Base-by-base conservation (phyloP, 2,329 filamentous ascomycete genomes). In the Fusarium robinianum region DNA sequence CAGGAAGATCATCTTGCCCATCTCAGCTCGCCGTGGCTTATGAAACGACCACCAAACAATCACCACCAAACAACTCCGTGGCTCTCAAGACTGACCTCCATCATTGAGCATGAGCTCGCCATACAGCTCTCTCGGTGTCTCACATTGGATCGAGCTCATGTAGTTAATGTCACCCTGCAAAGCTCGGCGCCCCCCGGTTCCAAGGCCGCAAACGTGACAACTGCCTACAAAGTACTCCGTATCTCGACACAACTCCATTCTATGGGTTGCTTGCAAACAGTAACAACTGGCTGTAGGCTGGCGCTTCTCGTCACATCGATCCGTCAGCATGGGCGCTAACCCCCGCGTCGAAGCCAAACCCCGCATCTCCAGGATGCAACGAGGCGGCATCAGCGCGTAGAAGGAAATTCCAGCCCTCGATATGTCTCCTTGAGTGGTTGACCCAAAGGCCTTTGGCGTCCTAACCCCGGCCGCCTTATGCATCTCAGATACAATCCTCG, bases 311-410 rank as follows among this genome's bases (percentile, higher is more conserved):
- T 61, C 58, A 59, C 54, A 46, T 48, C 60, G 58, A 46, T 40
- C 50, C 53, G 38, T 54, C 26, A 33, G 17, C 29, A 40, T 60
- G 35, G 47, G 37, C 57, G 58, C 58, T 61, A 60, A 57, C 58
- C 58, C 53, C 58, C 58, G 58, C 58, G 58, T 60, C 58, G 46
- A 50, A 58, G 50, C 22, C 40, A 51, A 58, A 57, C 58, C 58
- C 58, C 58, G 57, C 58, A 62, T 58, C 56, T 43, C 31, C 35
- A 30, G 32, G 41, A 39, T 39, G 36, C 43, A 29, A 47, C 44
- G 26, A 58, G 27, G 58, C 58, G 58, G 58, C 49, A 62, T 62
- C 58, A 62, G 58, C 58, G 58, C 58, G 55, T 62, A 60, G 49
- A 47, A 46, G 32, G 38, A 51, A 62, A 55, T 52, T 48, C 44